phyloP scores from a whole-genome alignment of 306 rosid species.

The Inga leiocalycina region DNA sequence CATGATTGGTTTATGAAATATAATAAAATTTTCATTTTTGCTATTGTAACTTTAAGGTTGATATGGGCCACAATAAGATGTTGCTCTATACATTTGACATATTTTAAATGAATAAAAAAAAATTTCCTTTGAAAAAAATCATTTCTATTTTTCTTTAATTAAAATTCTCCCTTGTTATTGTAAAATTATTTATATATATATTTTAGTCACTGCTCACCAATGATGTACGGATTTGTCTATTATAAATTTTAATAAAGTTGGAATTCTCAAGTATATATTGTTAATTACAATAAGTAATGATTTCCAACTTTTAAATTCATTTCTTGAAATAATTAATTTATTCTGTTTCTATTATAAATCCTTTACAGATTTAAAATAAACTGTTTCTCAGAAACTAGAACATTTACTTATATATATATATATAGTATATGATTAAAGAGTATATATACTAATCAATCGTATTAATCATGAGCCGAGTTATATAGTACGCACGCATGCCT shows the following conservation, averaged over 20 bases:
- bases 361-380: neutral
- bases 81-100: too few species aligned
- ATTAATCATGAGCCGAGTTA: neutral
- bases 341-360: neutral
- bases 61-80: too few species aligned
- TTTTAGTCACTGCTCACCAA: neutral
- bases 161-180: too few species aligned
- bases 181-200: neutral
- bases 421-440: neutral
- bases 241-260: neutral
- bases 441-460: neutral
- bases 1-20: too few species aligned
- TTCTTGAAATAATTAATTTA: neutral
- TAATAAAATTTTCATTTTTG: too few species aligned
- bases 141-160: too few species aligned
- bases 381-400: neutral
- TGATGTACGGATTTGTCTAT: neutral
- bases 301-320: neutral
- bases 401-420: too few species aligned
- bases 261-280: neutral
- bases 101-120: too few species aligned
- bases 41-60: too few species aligned
- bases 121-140: too few species aligned
- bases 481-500: neutral
- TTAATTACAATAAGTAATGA: neutral